phyloP scores from a whole-genome alignment of 768 basidiomycete genomes.

The Trametopsis cervina region DNA sequence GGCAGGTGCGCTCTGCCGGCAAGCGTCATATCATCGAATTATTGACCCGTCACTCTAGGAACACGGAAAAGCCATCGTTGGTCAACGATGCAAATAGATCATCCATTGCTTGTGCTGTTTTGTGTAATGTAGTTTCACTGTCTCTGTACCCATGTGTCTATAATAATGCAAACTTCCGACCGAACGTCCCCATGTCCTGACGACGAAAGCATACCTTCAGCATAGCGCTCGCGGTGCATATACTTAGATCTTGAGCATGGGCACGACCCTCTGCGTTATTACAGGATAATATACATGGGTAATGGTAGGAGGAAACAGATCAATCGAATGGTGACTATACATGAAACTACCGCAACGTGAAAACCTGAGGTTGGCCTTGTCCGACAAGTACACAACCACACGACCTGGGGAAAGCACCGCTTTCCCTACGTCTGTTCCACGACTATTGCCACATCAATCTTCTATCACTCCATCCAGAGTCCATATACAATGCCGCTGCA shows the following conservation, averaged over 20 bases:
- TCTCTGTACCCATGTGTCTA: too few relatives aligned
- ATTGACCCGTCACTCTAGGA: too few relatives aligned
- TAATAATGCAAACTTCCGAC: too few relatives aligned
- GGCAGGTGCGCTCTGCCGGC: constrained; percentile 68
- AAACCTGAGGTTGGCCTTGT: constrained; percentile 13
- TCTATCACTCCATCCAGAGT: constrained; percentile 10
- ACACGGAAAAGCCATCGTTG: constrained; percentile 76
- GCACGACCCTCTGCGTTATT: not conserved
- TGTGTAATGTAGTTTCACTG: too few relatives aligned
- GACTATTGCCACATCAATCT: constrained; percentile 19
- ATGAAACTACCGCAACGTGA: constrained; percentile 20
- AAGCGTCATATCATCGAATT: too few relatives aligned
- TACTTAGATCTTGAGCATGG: not conserved
- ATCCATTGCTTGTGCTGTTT: not conserved
- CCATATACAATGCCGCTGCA: constrained; percentile 8
- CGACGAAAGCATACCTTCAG: too few relatives aligned
- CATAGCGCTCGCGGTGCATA: too few relatives aligned
- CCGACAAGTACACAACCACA: constrained; percentile 4
- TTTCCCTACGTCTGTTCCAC: constrained; percentile 27
- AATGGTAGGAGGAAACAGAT: not conserved
- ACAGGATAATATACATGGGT: not conserved
- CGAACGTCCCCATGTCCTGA: too few relatives aligned
- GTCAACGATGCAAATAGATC: constrained; percentile 75
- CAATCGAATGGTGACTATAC: constrained; percentile 3
- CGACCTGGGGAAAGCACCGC: constrained; percentile 32